Evolutionary conservation across 2,329 filamentous ascomycete species (phyloP).

Genomic region (Davidsoniella virescens): DNA sequence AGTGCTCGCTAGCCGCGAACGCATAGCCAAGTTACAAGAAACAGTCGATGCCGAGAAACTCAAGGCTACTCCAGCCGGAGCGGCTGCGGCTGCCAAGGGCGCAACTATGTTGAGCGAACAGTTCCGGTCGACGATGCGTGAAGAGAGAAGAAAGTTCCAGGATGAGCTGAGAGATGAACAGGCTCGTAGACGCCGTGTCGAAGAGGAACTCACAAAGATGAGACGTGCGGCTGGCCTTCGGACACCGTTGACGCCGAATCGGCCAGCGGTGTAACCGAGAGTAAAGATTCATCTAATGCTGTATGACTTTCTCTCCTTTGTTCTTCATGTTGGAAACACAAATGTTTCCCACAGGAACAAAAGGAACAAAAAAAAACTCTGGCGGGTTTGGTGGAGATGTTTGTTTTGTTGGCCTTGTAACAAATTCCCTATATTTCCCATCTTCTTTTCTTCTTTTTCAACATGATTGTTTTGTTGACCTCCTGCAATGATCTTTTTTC

Average conservation of each 20-base stretch:
- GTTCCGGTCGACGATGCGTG: slow-evolving; percentile 38
- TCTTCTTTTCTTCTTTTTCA: too few relatives aligned
- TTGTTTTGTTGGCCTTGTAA: neutral
- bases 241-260: slow-evolving; percentile 26
- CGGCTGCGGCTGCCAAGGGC: slow-evolving; percentile 23
- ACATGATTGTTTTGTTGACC: too few relatives aligned
- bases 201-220: slow-evolving; percentile 33
- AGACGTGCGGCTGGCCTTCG: slow-evolving; percentile 24
- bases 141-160: slow-evolving; percentile 40
- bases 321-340: neutral
- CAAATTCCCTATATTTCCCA: too few relatives aligned
- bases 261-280: neutral
- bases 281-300: too few relatives aligned
- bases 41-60: slow-evolving; percentile 34
- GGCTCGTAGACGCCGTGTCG: slow-evolving; percentile 28
- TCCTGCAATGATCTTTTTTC: neutral
- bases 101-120: slow-evolving; percentile 39
- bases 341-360: too few relatives aligned
- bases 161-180: slow-evolving; percentile 38
- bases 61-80: slow-evolving; percentile 22
- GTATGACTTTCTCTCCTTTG: too few relatives aligned
- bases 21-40: slow-evolving; percentile 29
- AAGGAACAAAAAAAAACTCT: too few relatives aligned
- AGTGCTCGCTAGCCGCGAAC: slow-evolving; percentile 22
- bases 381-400: neutral